Evolutionary conservation across 768 basidiomycete genomes (phyloP).

Genomic region (Mycena indigotica): DNA sequence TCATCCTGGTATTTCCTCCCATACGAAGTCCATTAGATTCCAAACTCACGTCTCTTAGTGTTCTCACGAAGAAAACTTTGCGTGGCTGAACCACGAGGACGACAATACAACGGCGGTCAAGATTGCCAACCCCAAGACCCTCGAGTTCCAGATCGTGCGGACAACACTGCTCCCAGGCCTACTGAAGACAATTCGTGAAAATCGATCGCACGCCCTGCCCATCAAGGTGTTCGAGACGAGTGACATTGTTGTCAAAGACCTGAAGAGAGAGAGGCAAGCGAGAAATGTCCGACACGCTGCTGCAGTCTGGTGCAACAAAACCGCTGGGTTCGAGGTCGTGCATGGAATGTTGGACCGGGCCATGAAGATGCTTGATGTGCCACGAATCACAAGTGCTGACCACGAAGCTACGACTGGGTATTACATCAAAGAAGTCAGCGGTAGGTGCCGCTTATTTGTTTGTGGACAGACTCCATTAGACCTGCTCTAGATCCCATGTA

Average conservation of each 20-base stretch:
- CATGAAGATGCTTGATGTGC: constrained; percentile 95
- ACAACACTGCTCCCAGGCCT: constrained; percentile 95
- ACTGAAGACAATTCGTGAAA: constrained; percentile 96
- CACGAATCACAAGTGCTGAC: constrained; percentile 65
- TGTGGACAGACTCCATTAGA: background rate
- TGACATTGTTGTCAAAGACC: constrained; percentile 91
- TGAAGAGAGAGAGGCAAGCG: constrained; percentile 73
- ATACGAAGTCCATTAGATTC: background rate
- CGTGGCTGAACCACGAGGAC: constrained; percentile 85
- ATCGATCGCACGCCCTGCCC: constrained; percentile 89
- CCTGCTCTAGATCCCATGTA: constrained; percentile 75
- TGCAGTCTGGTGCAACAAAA: constrained; percentile 95
- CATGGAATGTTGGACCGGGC: constrained; percentile 93
- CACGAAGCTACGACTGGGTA: constrained; percentile 72
- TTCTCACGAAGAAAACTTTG: constrained; percentile 98
- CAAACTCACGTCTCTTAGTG: constrained; percentile 55
- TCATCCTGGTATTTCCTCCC: constrained; percentile 74
- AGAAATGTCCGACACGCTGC: constrained; percentile 87
- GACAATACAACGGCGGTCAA: constrained; percentile 81
- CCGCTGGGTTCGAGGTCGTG: constrained; percentile 94
- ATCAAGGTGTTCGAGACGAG: constrained; percentile 93
- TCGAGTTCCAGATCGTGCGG: constrained; percentile 97
- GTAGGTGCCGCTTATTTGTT: constrained; percentile 54
- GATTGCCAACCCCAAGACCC: constrained; percentile 95
- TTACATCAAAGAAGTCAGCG: constrained; percentile 84